These are phyloP conservation scores for Gossypium davidsonii DNA, from an alignment of 441 rosid genomes.

Conservation along the genomic window DNA sequence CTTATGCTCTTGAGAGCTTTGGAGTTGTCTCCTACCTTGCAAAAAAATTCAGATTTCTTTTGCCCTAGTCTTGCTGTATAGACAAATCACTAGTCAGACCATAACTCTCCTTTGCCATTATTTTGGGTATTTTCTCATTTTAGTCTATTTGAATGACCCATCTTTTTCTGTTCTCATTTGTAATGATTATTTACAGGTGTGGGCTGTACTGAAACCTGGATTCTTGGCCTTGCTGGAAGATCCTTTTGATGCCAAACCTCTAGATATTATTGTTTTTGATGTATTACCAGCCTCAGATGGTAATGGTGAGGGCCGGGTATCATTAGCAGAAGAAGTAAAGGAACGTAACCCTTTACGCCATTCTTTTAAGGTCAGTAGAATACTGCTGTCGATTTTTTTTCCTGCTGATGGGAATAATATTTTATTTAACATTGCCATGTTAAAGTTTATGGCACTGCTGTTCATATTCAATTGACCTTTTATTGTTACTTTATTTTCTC, in stretches of 20 bases:
- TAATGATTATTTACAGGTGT: constrained; percentile 54
- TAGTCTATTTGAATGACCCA: background rate
- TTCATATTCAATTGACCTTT: background rate
- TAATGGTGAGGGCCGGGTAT: constrained; percentile 66
- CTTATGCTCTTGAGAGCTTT: background rate
- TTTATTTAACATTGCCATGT: background rate
- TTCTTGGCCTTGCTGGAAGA: constrained; percentile 87
- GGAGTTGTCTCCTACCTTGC: background rate
- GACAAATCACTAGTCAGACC: background rate
- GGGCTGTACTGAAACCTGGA: constrained; percentile 98
- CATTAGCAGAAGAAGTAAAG: constrained; percentile 78
- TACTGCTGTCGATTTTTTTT: background rate
- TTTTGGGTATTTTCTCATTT: background rate
- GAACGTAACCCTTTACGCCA: constrained; percentile 92
- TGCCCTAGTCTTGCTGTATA: background rate
- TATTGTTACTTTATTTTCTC: background rate
- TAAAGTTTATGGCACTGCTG: background rate
- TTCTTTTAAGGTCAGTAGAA: constrained; percentile 61
- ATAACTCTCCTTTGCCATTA: background rate
- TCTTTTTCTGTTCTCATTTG: background rate
- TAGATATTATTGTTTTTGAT: constrained; percentile 90
- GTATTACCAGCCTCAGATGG: constrained; percentile 89
- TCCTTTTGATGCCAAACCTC: constrained; percentile 74
- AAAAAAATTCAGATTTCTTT: background rate
- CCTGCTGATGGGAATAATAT: background rate